Base-by-base conservation (phyloP, 306 rosid species). In the Glycine soja region DNA sequence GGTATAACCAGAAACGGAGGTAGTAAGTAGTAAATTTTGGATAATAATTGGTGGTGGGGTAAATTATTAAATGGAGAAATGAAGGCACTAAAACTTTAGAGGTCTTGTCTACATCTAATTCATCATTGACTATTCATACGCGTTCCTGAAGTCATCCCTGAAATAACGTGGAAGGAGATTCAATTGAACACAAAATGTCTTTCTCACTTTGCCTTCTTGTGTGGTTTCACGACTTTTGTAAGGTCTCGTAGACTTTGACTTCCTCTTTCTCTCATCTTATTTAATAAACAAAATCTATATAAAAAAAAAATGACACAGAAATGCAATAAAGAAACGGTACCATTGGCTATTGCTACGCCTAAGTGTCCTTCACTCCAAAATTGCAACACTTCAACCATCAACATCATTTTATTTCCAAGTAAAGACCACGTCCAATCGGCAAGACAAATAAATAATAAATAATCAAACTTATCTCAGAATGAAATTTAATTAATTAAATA, bases 301-400 rank as follows among this genome's bases (percentile, higher is more conserved):
- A 3, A 2, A 8, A 15, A 16, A 3, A 7, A 19, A 40, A 42
- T 74, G 82, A 74, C 81, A 50, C 7, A 58, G 40, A 64, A 61
- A 68, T 13, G 32, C 10, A 40, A n/a, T 3, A 74, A 68, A 50
- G 24, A 50, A 67, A 43, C 19, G 8, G 2, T 61, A 30, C 12
- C 70, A 83, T 86, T 83, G 87, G 89, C 82, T 30, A 43, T 46
- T 50, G 78, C 85, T 9, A 75, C 85, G 87, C 76, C 81, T 24
- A 61, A 75, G 8, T 30, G 16, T 59, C 64, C 18, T 15, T 86
- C 71, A 76, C 50, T 79, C 76, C 76, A 52, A 81, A 75, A 74
- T 59, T 18, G 16, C 57, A 15, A 36, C 48, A 36, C 82, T 75
- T 78, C 64, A 46, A 19, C 0, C 0, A 75, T 61, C 75, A 10